phyloP scores from a whole-genome alignment of 768 basidiomycete species.

The Guyanaporus albipodus region DNA sequence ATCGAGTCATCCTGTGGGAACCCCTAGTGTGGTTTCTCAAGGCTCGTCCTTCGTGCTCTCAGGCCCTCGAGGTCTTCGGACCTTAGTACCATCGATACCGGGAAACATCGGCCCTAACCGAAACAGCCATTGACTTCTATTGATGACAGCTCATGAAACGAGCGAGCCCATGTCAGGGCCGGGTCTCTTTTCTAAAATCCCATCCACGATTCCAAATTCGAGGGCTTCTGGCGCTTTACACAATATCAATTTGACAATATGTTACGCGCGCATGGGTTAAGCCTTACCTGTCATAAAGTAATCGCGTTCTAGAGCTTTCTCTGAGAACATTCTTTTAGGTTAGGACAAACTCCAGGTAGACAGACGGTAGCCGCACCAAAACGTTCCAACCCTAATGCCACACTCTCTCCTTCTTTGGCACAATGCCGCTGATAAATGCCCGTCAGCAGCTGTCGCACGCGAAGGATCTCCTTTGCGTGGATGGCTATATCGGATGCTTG shows the following conservation, averaged over 20 bases:
- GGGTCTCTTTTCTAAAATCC: conserved; percentile 78
- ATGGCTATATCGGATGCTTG: conserved; percentile 98
- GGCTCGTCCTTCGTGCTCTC: conserved; percentile 6
- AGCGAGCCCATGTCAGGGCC: conserved; percentile 39
- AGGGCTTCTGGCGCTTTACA: conserved; percentile 77
- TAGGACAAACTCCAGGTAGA: conserved; percentile 21
- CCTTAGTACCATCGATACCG: too few species aligned
- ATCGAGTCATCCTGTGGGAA: conserved; percentile 17
- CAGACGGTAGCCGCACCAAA: conserved; percentile 57
- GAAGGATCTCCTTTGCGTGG: conserved; percentile 92
- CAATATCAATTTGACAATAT: conserved; percentile 22
- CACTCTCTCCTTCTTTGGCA: conserved; percentile 57
- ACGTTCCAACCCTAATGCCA: conserved; percentile 60
- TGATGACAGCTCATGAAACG: conserved; percentile 15
- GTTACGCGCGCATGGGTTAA: conserved; percentile 7
- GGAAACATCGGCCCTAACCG: conserved; percentile 5
- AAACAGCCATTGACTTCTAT: conserved; percentile 12
- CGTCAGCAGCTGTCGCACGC: conserved; percentile 79
- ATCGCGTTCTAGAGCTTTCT: conserved; percentile 87
- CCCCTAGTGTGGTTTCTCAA: conserved; percentile 15
- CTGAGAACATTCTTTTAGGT: conserved; percentile 38
- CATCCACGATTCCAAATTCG: conserved; percentile 90
- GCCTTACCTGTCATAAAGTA: conserved; percentile 87
- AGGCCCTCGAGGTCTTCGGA: too few species aligned
- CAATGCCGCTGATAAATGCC: conserved; percentile 90